phyloP scores from a whole-genome alignment of 805 yeast genomes.

The Lachancea quebecensis region DNA sequence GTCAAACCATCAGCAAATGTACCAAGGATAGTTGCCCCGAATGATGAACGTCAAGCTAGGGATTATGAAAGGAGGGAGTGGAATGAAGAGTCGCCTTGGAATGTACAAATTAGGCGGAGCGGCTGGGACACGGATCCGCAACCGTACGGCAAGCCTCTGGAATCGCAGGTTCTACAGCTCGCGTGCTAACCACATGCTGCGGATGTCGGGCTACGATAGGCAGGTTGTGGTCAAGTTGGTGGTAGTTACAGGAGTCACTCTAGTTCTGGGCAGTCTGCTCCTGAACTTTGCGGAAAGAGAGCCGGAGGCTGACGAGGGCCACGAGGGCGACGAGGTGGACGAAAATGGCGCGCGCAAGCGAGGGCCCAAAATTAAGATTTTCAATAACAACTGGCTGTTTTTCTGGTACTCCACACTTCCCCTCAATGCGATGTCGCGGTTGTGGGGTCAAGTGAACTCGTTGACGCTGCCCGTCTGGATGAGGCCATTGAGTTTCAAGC shows the following conservation, averaged over 20 bases:
- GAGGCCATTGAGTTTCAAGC: conserved; percentile 69
- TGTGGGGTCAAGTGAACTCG: conserved; percentile 91
- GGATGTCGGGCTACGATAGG: conserved; percentile 4
- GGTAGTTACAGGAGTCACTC: conserved; percentile 26
- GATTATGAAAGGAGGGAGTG: conserved; percentile 15
- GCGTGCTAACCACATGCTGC: conserved; percentile 1
- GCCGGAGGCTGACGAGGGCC: conserved; percentile 22
- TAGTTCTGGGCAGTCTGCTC: conserved; percentile 23
- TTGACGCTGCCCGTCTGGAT: conserved; percentile 82
- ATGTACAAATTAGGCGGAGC: conserved; percentile 5
- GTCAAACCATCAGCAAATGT: too few relatives aligned
- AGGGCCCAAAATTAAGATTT: conserved; percentile 32
- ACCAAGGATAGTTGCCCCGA: neutral
- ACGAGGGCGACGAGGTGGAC: conserved; percentile 34
- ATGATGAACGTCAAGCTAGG: conserved; percentile 3
- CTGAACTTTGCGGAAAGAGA: conserved; percentile 21
- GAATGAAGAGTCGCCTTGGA: conserved; percentile 20
- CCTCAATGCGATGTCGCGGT: conserved; percentile 77
- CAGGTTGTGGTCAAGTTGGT: conserved; percentile 22
- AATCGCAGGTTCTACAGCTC: conserved; percentile 17
- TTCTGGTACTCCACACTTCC: conserved; percentile 89
- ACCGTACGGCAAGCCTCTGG: conserved; percentile 23
- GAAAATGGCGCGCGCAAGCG: conserved; percentile 36
- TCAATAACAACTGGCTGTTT: conserved; percentile 66
- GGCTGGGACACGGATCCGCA: conserved; percentile 18